Evolutionary conservation across 2,329 filamentous ascomycete species (phyloP), one percentile per base, ranked within the genome.

Genomic region (Alternaria ventricosa): DNA sequence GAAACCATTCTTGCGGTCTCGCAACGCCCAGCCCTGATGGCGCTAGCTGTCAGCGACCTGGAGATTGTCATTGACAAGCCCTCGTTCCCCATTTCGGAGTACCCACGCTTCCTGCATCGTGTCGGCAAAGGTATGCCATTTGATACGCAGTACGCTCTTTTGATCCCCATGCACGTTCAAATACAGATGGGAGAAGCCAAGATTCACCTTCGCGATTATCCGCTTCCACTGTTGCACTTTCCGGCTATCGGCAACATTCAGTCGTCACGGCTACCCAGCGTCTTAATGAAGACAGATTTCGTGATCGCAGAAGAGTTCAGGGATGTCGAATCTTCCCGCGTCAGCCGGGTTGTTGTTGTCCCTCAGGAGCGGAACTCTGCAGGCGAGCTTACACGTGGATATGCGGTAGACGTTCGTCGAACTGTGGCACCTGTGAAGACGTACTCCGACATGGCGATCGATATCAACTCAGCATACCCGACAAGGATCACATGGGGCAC

Each of bases 401-500:
- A 97, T 76, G 87, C 89, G 3, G 90, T 99, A 58, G 91, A 96
- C 74, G 93, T 99, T 25, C 89, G 92, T 57, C 89, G 96, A 47
- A 98, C 96, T 0, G 92, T 98, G 30, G 93, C 94, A 9, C 93
- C 96, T 0, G 93, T 99, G 67, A 99, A 99, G 81, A 96, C 94
- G 0, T 99, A 96, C 77, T 97, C 96, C 0, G 92, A 98, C 75
- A 94, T 97, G 79, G 88, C 87, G 33, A 86, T 99, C 72, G 92
- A 97, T 67, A 94, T 99, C 79, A 97, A 98, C 79, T 97, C 95
- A 3, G 92, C 90, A 57, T 88, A 95, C 62, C 93, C 96, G 2
- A 99, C 96, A 0, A 89, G 92, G 47, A 95, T 99, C 57, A 97
- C 95, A 0, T 99, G 96, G 96, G 94, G 94, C 8, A 94, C 96